Conservation (phyloP, 352 stramenopile genomes). For the Phytopythium litorale region DNA sequence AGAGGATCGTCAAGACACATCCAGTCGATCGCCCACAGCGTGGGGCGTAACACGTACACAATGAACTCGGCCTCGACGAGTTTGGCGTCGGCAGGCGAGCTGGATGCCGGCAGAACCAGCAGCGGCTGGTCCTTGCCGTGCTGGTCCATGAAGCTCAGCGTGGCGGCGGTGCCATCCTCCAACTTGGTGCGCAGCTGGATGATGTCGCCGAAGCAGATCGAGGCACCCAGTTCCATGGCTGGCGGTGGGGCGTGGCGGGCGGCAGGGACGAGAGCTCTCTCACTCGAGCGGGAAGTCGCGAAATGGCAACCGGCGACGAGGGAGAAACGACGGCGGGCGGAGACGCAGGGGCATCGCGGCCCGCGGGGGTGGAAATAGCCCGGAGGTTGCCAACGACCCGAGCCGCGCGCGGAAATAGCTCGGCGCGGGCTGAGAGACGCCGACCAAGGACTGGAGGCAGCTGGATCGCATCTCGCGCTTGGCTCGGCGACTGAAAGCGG, state of each 20-base stretch:
- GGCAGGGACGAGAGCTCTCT: neutral
- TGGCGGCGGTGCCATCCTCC: slow-evolving; percentile 12
- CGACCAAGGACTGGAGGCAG: neutral
- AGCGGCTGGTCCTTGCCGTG: slow-evolving; percentile 31
- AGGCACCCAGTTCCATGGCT: slow-evolving; percentile 20
- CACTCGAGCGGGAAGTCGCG: slow-evolving; percentile 5
- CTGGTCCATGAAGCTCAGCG: slow-evolving; percentile 52
- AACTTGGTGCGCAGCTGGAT: slow-evolving; percentile 42
- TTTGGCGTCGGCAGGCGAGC: slow-evolving; percentile 33
- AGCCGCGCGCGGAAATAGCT: neutral
- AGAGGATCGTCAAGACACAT: neutral
- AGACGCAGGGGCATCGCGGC: neutral
- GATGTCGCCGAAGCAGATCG: slow-evolving; percentile 54
- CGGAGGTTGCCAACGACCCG: neutral
- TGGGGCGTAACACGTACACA: slow-evolving; percentile 30
- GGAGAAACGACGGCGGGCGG: neutral
- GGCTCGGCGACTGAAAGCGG: neutral
- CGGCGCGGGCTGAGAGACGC: neutral
- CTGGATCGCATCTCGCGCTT: neutral
- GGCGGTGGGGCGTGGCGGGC: neutral
- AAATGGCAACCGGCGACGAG: slow-evolving; percentile 2
- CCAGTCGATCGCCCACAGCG: neutral
- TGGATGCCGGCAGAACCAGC: slow-evolving; percentile 53
- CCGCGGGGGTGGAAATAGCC: neutral
- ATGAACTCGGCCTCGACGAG: slow-evolving; percentile 67